A percentile compares a stretch with the other conserved stretches of the same genome.
Evolutionary conservation across 139 green algal genomes (phyloP).

Genomic region (Chlamydomonas asymmetrica): DNA sequence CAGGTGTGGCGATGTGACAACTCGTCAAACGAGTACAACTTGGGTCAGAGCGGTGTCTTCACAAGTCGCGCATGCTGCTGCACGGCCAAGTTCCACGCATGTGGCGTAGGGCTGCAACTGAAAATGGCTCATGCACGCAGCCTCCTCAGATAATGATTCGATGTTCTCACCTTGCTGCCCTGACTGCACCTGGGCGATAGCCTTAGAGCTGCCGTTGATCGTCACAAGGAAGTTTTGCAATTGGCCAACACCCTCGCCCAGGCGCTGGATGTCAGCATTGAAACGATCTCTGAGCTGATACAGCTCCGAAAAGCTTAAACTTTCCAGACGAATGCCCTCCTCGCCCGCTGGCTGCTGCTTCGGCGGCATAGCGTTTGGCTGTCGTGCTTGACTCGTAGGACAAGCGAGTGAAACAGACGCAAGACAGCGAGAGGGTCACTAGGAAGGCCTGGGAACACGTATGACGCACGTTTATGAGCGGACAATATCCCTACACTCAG

Average conservation of each 20-base stretch:
- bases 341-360: background rate
- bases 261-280: conserved; percentile 30
- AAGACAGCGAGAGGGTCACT: too few species aligned
- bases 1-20: background rate
- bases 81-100: background rate
- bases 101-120: background rate
- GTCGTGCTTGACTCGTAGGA: too few species aligned
- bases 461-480: too few species aligned
- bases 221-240: too few species aligned
- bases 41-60: background rate
- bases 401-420: too few species aligned
- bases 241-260: conserved; percentile 31
- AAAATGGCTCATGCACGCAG: too few species aligned
- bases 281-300: conserved; percentile 24
- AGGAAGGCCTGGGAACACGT: too few species aligned
- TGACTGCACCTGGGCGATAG: too few species aligned
- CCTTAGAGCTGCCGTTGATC: too few species aligned
- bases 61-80: background rate
- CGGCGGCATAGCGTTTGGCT: conserved; percentile 27
- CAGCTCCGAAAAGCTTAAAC: conserved; percentile 18
- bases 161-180: conserved; percentile 39
- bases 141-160: too few species aligned
- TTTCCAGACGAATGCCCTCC: conserved; percentile 7
- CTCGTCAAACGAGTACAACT: background rate
- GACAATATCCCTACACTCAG: too few species aligned